Evolutionary conservation across 805 yeast species (phyloP), one percentile per base, ranked within the genome.

Genomic region (Wickerhamiella azymoides): DNA sequence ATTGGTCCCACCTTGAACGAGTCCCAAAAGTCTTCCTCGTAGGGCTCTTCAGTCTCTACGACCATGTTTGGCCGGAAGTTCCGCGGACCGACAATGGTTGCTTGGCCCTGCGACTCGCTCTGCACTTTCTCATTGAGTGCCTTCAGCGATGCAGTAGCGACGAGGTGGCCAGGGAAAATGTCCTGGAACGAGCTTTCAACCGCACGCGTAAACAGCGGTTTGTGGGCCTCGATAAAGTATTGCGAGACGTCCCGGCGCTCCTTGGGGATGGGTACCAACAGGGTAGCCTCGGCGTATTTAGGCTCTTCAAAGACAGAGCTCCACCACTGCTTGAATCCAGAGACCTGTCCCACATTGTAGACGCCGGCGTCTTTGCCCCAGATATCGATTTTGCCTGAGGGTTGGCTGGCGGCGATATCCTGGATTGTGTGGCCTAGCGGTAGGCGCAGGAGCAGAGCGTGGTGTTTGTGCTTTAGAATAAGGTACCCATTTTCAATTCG

Each of bases 21-120:
- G n/a, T 50, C 47, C 64, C 64, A 62, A 42, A 55, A 60, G 41
- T 62, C 65, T 38, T 61, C 66, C 24, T 52, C 57, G 55, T 56
- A 62, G 11, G 66, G 54, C 47, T 56, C 57, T n/a, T 50, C 56
- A 3, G 60, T 57, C 14, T 49, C 51, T 9, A 61, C 47, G 7
- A 60, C 55, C 25, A 62, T 30, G 45, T 62, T 62, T 36, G 63
- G 61, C 10, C 66, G 47, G 47, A 62, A 62, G 47, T 61, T 60
- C 19, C 53, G 24, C 24, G 46, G 11, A 50, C 44, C 10, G 37
- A 27, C n/a, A 59, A 38, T 7, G 17, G 39, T 21, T 21, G 52
- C 54, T 10, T 48, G 52, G 3, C 54, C 54, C 11, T 50, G 42
- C 9, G 55, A 49, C 40, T 43, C 41, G 16, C 42, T 47, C 5